Conservation (phyloP, 179 eudicot genomes). For the Spergularia azorica region DNA sequence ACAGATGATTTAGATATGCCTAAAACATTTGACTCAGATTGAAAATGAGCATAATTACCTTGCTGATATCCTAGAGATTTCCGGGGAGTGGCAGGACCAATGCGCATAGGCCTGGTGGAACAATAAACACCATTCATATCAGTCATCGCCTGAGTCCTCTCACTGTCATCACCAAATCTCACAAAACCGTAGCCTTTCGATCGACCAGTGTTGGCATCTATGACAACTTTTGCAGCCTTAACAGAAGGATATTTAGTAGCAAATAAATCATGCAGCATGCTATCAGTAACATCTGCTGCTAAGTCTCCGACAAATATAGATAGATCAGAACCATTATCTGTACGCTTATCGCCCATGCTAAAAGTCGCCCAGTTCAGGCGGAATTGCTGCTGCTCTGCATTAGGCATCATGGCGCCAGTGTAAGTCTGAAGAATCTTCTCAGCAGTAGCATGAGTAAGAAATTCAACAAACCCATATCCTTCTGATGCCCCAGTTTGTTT, state of each 20-base stretch:
- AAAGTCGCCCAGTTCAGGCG: conserved; percentile 96
- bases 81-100: conserved; percentile 92
- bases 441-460: conserved; percentile 68
- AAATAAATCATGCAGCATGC: conserved; percentile 75
- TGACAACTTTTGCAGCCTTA: conserved; percentile 96
- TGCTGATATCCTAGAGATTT: conserved; percentile 88
- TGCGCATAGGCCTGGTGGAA: conserved; percentile 92
- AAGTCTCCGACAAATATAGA: conserved; percentile 97
- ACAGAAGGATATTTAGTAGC: conserved; percentile 78
- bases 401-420: conserved; percentile 67
- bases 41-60: conserved; percentile 40
- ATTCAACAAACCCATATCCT: conserved; percentile 97
- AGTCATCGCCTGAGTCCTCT: conserved; percentile 87
- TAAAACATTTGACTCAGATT: background rate
- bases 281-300: conserved; percentile 93
- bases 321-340: conserved; percentile 86
- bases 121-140: conserved; percentile 95
- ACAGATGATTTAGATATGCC: background rate
- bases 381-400: conserved; percentile 83
- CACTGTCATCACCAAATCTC: conserved; percentile 95
- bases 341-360: conserved; percentile 89
- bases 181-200: conserved; percentile 98
- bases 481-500: conserved; percentile 85
- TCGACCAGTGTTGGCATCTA: conserved; percentile 88
- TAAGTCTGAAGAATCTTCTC: conserved; percentile 74